These are phyloP conservation scores for Chlamydomonas applanata DNA, from an alignment of 139 green algal genomes.

Conservation along the genomic window DNA sequence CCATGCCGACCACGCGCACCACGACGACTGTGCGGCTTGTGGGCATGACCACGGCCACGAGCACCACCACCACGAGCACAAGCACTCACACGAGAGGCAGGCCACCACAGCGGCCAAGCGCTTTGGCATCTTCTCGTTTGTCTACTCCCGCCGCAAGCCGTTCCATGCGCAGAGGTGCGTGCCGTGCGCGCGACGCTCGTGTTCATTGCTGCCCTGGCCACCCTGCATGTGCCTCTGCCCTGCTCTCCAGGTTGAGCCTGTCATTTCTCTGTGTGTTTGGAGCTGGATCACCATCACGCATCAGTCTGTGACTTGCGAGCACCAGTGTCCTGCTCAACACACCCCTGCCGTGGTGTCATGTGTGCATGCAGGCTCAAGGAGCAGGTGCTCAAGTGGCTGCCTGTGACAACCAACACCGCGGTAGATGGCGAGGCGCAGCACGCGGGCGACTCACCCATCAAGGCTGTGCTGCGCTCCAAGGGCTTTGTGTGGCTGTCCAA, in stretches of 20 bases:
- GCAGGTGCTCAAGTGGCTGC: conserved; percentile 86
- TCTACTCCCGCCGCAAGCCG: conserved; percentile 77
- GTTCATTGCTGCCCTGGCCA: too few species aligned
- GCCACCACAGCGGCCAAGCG: conserved; percentile 49
- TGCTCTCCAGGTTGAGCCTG: too few species aligned
- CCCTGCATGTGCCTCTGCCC: too few species aligned
- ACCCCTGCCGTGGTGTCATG: background rate
- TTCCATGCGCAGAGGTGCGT: conserved; percentile 84
- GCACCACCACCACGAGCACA: conserved; percentile 41
- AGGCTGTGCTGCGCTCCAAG: conserved; percentile 86
- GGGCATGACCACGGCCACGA: conserved; percentile 40
- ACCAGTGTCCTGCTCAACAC: too few species aligned
- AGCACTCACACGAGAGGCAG: conserved; percentile 20
- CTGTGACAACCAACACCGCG: conserved; percentile 74
- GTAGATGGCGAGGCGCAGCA: conserved; percentile 47
- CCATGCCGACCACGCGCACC: conserved; percentile 11
- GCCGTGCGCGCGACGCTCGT: too few species aligned
- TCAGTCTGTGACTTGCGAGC: background rate
- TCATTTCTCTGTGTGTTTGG: too few species aligned
- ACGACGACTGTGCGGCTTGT: conserved; percentile 3
- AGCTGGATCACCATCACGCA: background rate
- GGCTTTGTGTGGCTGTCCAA: conserved; percentile 92
- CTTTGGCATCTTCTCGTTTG: conserved; percentile 90
- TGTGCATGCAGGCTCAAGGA: conserved; percentile 64
- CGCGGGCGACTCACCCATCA: conserved; percentile 71